These are phyloP conservation scores for Tetrahymena malaccensis DNA, from an alignment of 73 alveolate genomes.

Conservation along the genomic window DNA sequence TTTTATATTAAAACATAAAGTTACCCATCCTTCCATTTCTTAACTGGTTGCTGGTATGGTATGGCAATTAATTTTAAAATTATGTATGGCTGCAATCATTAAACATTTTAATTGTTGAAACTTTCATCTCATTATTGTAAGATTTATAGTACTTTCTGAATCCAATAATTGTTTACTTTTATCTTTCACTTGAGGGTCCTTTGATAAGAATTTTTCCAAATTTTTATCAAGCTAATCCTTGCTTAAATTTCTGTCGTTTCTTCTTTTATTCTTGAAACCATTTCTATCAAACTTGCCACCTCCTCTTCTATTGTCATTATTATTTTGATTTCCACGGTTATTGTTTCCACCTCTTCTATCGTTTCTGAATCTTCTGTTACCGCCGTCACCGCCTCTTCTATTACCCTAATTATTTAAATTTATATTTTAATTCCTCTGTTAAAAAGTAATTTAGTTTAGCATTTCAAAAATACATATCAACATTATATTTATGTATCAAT, in stretches of 20 bases:
- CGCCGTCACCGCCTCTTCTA: slow-evolving; percentile 1
- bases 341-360: not conserved
- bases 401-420: not conserved
- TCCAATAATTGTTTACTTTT: not conserved
- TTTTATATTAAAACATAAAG: not conserved
- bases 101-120: not conserved
- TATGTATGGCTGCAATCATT: not conserved
- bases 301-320: not conserved
- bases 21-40: not conserved
- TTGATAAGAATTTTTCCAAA: not conserved
- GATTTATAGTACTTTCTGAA: not conserved
- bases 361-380: not conserved
- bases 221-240: not conserved
- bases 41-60: not conserved
- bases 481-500: no score
- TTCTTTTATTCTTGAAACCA: not conserved
- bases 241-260: not conserved
- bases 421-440: not conserved
- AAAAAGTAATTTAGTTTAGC: not conserved
- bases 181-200: not conserved
- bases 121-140: not conserved
- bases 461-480: no score
- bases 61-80: not conserved
- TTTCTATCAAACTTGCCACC: not conserved
- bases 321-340: not conserved